Conservation (phyloP, 768 basidiomycete species). For the Naematelia encephala region DNA sequence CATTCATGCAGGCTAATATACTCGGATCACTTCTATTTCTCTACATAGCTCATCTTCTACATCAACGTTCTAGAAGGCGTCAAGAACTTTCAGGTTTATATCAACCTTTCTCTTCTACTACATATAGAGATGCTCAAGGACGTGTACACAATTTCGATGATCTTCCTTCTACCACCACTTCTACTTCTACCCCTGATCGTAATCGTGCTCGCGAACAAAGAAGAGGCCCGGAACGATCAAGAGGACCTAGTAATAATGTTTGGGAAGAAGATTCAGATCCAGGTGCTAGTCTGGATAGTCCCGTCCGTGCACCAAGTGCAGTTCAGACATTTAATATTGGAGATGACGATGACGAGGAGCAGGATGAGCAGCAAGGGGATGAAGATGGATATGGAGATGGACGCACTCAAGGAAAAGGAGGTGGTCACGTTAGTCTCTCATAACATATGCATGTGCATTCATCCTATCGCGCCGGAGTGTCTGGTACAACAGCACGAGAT, state of each 20-base stretch:
- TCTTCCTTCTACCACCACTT: not conserved
- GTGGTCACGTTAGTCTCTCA: conserved; percentile 8
- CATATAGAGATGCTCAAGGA: conserved; percentile 40
- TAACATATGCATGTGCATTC: not conserved
- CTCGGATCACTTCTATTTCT: conserved; percentile 41
- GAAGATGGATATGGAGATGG: conserved; percentile 1
- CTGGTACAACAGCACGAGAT: conserved; percentile 19
- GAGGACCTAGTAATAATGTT: conserved; percentile 28
- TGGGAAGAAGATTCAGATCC: conserved; percentile 37
- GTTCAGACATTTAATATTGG: conserved; percentile 20
- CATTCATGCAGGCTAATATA: conserved; percentile 49
- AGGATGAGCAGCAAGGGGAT: conserved; percentile 7
- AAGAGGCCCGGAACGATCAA: not conserved
- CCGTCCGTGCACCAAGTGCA: not conserved
- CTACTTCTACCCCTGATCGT: too few species aligned
- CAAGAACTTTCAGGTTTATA: conserved; percentile 39
- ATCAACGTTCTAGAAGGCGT: conserved; percentile 21
- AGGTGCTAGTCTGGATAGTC: conserved; percentile 19
- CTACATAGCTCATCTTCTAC: conserved; percentile 40
- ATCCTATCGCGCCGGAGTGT: conserved; percentile 31
- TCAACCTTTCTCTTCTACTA: conserved; percentile 27
- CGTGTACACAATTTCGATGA: conserved; percentile 27
- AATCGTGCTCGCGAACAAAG: not conserved
- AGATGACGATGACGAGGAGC: conserved; percentile 20
- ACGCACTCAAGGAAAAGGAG: conserved; percentile 10